phyloP scores from a whole-genome alignment of 441 rosid species.

The Bocquillonia castaneifolia region DNA sequence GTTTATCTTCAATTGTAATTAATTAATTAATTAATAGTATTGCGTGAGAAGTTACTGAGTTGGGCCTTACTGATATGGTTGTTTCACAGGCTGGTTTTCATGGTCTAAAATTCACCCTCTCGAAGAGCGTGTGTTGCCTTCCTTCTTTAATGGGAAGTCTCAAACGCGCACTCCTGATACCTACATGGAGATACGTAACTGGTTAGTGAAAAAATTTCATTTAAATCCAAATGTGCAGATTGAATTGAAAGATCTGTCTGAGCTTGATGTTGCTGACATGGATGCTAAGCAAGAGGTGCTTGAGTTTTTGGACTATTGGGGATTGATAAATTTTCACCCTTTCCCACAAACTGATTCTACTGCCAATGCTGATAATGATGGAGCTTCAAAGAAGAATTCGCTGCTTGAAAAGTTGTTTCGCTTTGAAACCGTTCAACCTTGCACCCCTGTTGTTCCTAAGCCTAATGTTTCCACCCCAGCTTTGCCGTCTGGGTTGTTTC shows the following conservation, averaged over 20 bases:
- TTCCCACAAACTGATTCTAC: conserved; percentile 47
- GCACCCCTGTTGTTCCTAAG: conserved; percentile 39
- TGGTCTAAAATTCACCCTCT: conserved; percentile 75
- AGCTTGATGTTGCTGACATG: conserved; percentile 66
- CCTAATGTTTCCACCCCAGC: conserved; percentile 48
- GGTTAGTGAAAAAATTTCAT: conserved; percentile 78
- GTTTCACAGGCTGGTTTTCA: conserved; percentile 83
- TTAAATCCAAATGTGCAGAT: conserved; percentile 53
- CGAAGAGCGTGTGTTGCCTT: conserved; percentile 71
- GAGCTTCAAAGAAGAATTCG: conserved; percentile 36
- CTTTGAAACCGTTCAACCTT: conserved; percentile 56
- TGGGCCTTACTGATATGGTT: neutral
- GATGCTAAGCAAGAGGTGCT: conserved; percentile 81
- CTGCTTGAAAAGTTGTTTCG: conserved; percentile 64
- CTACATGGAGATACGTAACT: conserved; percentile 76
- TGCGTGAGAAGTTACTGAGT: neutral
- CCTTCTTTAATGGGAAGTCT: conserved; percentile 81
- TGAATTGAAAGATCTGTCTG: conserved; percentile 65
- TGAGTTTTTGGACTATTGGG: conserved; percentile 97
- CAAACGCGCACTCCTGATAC: conserved; percentile 52
- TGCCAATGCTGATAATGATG: conserved; percentile 36
- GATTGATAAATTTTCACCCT: conserved; percentile 94
- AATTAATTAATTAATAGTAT: neutral
- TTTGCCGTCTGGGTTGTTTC: conserved; percentile 54
- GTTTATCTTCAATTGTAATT: conserved; percentile 16